Base-by-base conservation (phyloP, 192 early-diverging fungal genomes). In the Coemansia sp. region DNA sequence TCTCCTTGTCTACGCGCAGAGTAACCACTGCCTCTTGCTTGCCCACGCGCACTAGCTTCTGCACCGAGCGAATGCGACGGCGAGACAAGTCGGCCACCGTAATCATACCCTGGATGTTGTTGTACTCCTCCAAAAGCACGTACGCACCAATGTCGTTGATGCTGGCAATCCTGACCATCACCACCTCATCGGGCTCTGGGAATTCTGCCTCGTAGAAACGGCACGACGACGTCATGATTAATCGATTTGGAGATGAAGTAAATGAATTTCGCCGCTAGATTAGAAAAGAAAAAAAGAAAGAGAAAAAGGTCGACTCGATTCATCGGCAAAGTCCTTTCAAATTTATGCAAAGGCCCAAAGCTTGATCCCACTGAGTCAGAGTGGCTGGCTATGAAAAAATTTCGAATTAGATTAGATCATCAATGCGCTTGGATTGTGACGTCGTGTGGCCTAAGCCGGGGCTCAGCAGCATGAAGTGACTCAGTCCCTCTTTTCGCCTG, bases 101-200 rank as follows among this genome's bases (percentile, higher is more conserved):
- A 73, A 99, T 96, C 94, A 99, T 98, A 59, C 96, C 97, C 81
- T 98, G 95, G 71, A 94, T 94, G 84, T 94, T 93, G 84, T 92
- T 91, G 83, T 99, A 99, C 83, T 99, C 97, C 27, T 89, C 88
- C 67, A 98, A 84, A 71, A 92, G 89, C 41, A 97, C 96, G 76
- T 96, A 95, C n/a, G 96, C 94, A 22, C 95, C 97, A 87, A 96
- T 92, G 35, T 70, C 68, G 40, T 68, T 92, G 67, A 99, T 97
- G 77, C 94, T 92, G 32, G 89, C 88, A 65, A 99, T 96, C 76
- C 92, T 97, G 67, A 94, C 97, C 94, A 98, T 97, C 56, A 99
- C 96, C 38, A 96, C 87, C 64, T 96, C 91, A 54, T 97, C 95
- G 36, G 93, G 89, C 84, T 97, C 90, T 32, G 97, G 97, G 84